Percentiles rank a stretch among this genome's conserved stretches.
These are phyloP conservation scores for Boeremia exigua DNA, from an alignment of 2,329 filamentous ascomycete species.

Conservation along the genomic window DNA sequence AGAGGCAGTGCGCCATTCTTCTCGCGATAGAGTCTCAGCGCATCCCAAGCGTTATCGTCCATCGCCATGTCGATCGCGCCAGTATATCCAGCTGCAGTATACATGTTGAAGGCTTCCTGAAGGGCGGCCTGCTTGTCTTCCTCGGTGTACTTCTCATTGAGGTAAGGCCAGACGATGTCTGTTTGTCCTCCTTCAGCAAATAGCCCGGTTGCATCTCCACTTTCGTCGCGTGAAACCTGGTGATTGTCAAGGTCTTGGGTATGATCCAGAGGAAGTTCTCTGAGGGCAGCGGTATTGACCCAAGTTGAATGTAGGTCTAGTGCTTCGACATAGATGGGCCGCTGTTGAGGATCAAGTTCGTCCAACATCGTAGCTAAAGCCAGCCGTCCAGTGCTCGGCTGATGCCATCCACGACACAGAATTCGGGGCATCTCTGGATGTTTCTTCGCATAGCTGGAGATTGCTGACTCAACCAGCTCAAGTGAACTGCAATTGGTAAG, in stretches of 20 bases:
- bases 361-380: slow-evolving; percentile 56
- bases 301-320: slow-evolving; percentile 61
- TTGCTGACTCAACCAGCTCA: slow-evolving; percentile 52
- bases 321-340: slow-evolving; percentile 60
- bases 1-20: slow-evolving; percentile 44
- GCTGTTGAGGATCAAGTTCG: slow-evolving; percentile 49
- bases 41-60: slow-evolving; percentile 19
- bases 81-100: slow-evolving; percentile 57
- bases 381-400: slow-evolving; percentile 56
- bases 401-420: slow-evolving; percentile 55
- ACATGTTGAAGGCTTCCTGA: slow-evolving; percentile 52
- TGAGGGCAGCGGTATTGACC: slow-evolving; percentile 57
- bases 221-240: slow-evolving; percentile 13
- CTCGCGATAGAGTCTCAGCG: slow-evolving; percentile 42
- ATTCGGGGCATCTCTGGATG: slow-evolving; percentile 54
- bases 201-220: slow-evolving; percentile 14
- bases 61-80: slow-evolving; percentile 60
- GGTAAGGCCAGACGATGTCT: slow-evolving; percentile 54
- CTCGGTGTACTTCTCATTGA: slow-evolving; percentile 53
- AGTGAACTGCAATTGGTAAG: slow-evolving; percentile 54
- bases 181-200: slow-evolving; percentile 19
- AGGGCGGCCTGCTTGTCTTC: slow-evolving; percentile 55
- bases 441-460: slow-evolving; percentile 50
- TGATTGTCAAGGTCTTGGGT: slow-evolving; percentile 29
- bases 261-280: slow-evolving; percentile 53